phyloP scores from a whole-genome alignment of 1,139 yeast genomes.

The Hemisphaericaspora lyxosophila region DNA sequence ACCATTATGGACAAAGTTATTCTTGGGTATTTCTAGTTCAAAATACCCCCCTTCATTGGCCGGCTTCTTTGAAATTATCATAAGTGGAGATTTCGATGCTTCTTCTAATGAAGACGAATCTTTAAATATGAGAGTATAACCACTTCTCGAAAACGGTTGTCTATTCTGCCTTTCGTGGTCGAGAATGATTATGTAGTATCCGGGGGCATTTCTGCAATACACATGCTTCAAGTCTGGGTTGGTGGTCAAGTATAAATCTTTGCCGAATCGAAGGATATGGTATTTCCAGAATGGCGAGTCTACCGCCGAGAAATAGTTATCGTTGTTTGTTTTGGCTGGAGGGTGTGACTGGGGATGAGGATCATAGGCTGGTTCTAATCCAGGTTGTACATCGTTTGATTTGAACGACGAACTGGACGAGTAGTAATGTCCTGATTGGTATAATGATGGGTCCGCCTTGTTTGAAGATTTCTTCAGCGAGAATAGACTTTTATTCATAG shows the following conservation, averaged over 20 bases:
- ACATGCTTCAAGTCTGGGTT: slow-evolving; percentile 58
- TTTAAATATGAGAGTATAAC: slow-evolving; percentile 34
- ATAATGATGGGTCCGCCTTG: too few species aligned
- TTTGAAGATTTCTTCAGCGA: too few species aligned
- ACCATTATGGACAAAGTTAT: slow-evolving; percentile 10
- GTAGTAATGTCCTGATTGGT: too few species aligned
- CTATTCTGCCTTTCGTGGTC: slow-evolving; percentile 19
- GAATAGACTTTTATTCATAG: too few species aligned
- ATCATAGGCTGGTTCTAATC: neutral
- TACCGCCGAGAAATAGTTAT: slow-evolving; percentile 1
- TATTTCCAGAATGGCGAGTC: slow-evolving; percentile 56
- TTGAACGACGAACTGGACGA: too few species aligned
- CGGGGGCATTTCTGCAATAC: slow-evolving; percentile 57
- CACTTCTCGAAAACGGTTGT: slow-evolving; percentile 16
- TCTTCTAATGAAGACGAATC: slow-evolving; percentile 28
- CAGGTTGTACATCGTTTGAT: too few species aligned
- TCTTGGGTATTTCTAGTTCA: slow-evolving; percentile 23
- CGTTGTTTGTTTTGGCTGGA: neutral
- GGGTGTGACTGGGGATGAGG: neutral
- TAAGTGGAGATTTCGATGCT: slow-evolving; percentile 24
- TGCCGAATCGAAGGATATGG: slow-evolving; percentile 52
- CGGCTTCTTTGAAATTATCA: slow-evolving; percentile 30
- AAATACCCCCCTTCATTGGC: slow-evolving; percentile 31
- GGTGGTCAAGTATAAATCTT: slow-evolving; percentile 54
- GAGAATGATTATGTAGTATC: slow-evolving; percentile 39